Percentiles rank a stretch among this genome's conserved stretches.
Conservation (phyloP, 2,329 filamentous ascomycete genomes). For the Alternaria triticimaculans region DNA sequence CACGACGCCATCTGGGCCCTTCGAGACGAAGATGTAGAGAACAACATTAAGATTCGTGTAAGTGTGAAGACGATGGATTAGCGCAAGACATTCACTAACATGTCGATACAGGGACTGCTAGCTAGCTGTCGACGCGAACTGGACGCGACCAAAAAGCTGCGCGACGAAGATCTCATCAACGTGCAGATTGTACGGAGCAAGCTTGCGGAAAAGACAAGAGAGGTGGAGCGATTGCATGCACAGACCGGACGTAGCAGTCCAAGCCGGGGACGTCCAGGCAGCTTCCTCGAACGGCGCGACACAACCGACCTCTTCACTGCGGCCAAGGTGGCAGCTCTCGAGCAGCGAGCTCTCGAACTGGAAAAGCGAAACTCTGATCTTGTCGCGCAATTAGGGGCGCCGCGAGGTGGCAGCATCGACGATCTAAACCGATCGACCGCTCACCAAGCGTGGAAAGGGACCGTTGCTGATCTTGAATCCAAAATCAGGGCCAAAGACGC, state of each 20-base stretch:
- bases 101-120: slow-evolving; percentile 36
- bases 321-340: slow-evolving; percentile 51
- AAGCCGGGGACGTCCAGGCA: slow-evolving; percentile 34
- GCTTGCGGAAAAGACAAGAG: slow-evolving; percentile 50
- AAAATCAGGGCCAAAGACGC: slow-evolving; percentile 40
- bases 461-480: slow-evolving; percentile 37
- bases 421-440: slow-evolving; percentile 44
- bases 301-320: slow-evolving; percentile 51
- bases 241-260: slow-evolving; percentile 33
- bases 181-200: slow-evolving; percentile 49
- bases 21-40: slow-evolving; percentile 53
- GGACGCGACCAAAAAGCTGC: slow-evolving; percentile 48
- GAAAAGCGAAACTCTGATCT: slow-evolving; percentile 51
- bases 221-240: slow-evolving; percentile 39
- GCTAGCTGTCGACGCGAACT: slow-evolving; percentile 50
- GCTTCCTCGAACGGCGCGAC: slow-evolving; percentile 43
- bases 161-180: slow-evolving; percentile 53
- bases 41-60: slow-evolving; percentile 52
- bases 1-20: slow-evolving; percentile 52
- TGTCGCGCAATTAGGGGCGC: slow-evolving; percentile 34
- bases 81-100: slow-evolving; percentile 4
- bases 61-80: not conserved
- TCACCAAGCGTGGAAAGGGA: slow-evolving; percentile 47
- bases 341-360: slow-evolving; percentile 52
- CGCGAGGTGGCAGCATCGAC: slow-evolving; percentile 39